Evolutionary conservation across 208 protist genomes (phyloP).

Genomic region (Giardia muris): DNA sequence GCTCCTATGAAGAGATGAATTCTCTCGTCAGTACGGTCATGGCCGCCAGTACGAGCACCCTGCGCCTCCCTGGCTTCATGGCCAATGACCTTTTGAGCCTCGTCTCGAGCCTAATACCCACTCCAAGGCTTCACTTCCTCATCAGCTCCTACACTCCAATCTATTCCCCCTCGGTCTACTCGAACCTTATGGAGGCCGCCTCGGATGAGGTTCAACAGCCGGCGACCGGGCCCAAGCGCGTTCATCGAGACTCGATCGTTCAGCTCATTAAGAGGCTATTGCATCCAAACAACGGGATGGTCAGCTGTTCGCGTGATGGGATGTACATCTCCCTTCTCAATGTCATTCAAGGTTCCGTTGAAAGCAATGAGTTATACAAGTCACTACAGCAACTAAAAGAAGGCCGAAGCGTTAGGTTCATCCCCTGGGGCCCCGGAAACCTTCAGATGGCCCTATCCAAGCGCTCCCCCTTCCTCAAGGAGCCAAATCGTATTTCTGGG

Average conservation of each 20-base stretch:
- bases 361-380: conserved; percentile 84
- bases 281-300: conserved; percentile 94
- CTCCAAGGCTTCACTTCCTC: conserved; percentile 82
- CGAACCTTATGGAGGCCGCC: not conserved
- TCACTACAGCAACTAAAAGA: conserved; percentile 86
- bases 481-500: conserved; percentile 80
- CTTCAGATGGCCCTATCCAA: conserved; percentile 59
- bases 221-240: conserved; percentile 34
- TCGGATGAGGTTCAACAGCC: not conserved
- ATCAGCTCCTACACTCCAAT: conserved; percentile 80
- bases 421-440: conserved; percentile 78
- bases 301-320: conserved; percentile 67
- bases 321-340: conserved; percentile 94
- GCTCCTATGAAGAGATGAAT: conserved; percentile 88
- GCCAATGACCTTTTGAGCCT: conserved; percentile 86
- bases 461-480: conserved; percentile 81
- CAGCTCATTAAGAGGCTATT: conserved; percentile 96
- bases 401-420: conserved; percentile 83
- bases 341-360: conserved; percentile 95
- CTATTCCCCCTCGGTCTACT: not conserved
- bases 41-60: conserved; percentile 86
- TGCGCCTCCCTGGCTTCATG: conserved; percentile 93
- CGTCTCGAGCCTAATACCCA: conserved; percentile 90
- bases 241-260: conserved; percentile 94
- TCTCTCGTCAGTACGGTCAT: conserved; percentile 87